Conservation (phyloP, 2,329 filamentous ascomycete species). For the Phaeosphaeriaceae sp. region DNA sequence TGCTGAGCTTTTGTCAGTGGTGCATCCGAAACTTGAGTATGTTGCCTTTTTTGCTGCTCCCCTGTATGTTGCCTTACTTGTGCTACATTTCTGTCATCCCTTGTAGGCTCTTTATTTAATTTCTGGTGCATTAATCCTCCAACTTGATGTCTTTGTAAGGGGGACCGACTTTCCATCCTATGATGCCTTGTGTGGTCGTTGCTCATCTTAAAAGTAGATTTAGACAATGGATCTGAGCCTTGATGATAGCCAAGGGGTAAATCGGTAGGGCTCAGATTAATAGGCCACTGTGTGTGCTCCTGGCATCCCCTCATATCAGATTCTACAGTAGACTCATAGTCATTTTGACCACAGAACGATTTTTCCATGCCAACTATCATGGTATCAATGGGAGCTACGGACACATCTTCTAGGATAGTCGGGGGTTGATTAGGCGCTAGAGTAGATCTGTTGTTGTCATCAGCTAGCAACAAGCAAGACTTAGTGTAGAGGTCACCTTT, state of each 20-base stretch:
- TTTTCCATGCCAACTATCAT: slow-evolving; percentile 40
- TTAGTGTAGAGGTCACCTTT: slow-evolving; percentile 47
- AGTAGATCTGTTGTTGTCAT: slow-evolving; percentile 32
- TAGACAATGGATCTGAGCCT: neutral
- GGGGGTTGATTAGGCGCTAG: slow-evolving; percentile 11
- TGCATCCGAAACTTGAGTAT: slow-evolving; percentile 18
- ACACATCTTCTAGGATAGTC: slow-evolving; percentile 11
- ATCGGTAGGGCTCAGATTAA: neutral
- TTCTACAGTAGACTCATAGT: slow-evolving; percentile 21
- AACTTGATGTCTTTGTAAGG: neutral
- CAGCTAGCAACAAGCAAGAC: slow-evolving; percentile 7
- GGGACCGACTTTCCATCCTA: neutral
- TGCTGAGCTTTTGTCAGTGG: slow-evolving; percentile 43
- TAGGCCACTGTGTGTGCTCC: slow-evolving; percentile 21
- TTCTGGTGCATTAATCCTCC: neutral
- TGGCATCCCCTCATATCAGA: slow-evolving; percentile 29
- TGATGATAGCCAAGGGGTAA: neutral
- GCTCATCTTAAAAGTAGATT: neutral
- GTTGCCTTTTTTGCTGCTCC: neutral
- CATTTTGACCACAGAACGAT: slow-evolving; percentile 18
- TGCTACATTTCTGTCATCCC: neutral
- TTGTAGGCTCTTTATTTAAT: too few species aligned
- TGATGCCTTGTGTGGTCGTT: neutral
- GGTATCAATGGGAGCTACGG: slow-evolving; percentile 37
- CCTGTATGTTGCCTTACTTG: neutral